Conservation (phyloP, 305 asterid genomes). For the Striga hermonthica region DNA sequence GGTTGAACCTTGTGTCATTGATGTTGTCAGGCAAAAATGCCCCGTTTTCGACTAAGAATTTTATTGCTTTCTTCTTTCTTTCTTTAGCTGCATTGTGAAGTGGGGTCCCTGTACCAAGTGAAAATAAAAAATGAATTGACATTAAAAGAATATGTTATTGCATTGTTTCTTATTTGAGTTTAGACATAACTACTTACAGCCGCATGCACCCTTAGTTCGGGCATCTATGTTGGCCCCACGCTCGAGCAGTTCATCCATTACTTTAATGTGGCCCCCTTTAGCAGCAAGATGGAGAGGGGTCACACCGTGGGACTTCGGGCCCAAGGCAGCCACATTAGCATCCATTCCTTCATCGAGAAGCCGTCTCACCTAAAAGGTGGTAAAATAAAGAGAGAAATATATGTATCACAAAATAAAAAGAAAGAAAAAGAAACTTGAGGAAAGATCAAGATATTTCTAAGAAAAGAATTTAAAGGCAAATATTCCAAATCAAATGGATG, state of each 20-base stretch:
- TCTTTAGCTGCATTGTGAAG: slow-evolving; percentile 96
- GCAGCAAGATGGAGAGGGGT: slow-evolving; percentile 99
- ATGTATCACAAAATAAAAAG: not conserved
- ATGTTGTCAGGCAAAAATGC: slow-evolving; percentile 90
- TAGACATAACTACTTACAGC: slow-evolving; percentile 52
- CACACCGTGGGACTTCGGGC: slow-evolving; percentile 81
- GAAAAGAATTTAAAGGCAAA: too few relatives aligned
- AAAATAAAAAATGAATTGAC: not conserved
- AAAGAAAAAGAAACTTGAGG: too few relatives aligned
- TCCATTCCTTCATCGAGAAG: slow-evolving; percentile 85
- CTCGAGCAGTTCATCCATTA: slow-evolving; percentile 84
- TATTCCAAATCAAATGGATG: too few relatives aligned
- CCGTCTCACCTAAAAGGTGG: slow-evolving; percentile 55
- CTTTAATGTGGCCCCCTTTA: slow-evolving; percentile 82
- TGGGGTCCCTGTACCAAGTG: slow-evolving; percentile 73
- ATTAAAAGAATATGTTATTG: not conserved
- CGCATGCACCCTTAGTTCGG: slow-evolving; percentile 91
- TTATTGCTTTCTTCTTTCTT: slow-evolving; percentile 72
- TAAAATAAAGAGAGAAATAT: slow-evolving; percentile 13
- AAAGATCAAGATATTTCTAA: too few relatives aligned
- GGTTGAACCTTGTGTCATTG: slow-evolving; percentile 86
- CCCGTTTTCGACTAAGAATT: slow-evolving; percentile 72
- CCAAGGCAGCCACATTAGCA: slow-evolving; percentile 85
- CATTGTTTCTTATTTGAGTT: not conserved
- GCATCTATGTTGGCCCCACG: slow-evolving; percentile 94